phyloP scores from a whole-genome alignment of 2,329 filamentous ascomycete genomes.

The Penicillium olsonii region DNA sequence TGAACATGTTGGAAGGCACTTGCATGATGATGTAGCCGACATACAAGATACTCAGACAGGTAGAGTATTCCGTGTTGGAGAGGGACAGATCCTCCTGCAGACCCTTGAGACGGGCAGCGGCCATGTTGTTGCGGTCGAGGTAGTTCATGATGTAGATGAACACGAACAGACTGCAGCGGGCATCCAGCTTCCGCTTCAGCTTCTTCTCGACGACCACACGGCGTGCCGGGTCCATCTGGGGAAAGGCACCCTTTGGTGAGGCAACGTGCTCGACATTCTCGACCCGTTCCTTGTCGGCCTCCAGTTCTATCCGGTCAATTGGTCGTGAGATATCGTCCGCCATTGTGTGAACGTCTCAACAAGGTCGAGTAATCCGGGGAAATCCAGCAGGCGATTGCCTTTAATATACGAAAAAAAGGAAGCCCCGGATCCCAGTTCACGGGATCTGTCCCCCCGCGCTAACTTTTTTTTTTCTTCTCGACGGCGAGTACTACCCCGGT shows the following conservation, averaged over 20 bases:
- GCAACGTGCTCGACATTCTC: constrained; percentile 24
- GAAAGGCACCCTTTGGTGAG: constrained; percentile 4
- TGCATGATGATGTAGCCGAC: constrained; percentile 51
- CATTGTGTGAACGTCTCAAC: constrained; percentile 15
- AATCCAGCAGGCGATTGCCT: neutral
- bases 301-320: constrained; percentile 13
- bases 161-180: constrained; percentile 28
- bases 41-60: constrained; percentile 48
- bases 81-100: constrained; percentile 41
- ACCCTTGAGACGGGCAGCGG: constrained; percentile 42
- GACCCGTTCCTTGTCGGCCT: constrained; percentile 19
- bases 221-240: constrained; percentile 25
- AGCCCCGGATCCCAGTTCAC: neutral
- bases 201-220: constrained; percentile 26
- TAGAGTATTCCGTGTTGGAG: constrained; percentile 38
- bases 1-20: constrained; percentile 50
- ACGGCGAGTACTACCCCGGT: constrained; percentile 3
- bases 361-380: neutral
- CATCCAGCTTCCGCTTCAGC: constrained; percentile 30
- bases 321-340: constrained; percentile 23
- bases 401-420: neutral
- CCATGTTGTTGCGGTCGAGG: constrained; percentile 45
- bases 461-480: constrained; percentile 1
- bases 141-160: constrained; percentile 38
- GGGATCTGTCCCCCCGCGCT: constrained; percentile 6